Base-by-base conservation (phyloP, 768 basidiomycete genomes). In the Tephrocybe sp. region DNA sequence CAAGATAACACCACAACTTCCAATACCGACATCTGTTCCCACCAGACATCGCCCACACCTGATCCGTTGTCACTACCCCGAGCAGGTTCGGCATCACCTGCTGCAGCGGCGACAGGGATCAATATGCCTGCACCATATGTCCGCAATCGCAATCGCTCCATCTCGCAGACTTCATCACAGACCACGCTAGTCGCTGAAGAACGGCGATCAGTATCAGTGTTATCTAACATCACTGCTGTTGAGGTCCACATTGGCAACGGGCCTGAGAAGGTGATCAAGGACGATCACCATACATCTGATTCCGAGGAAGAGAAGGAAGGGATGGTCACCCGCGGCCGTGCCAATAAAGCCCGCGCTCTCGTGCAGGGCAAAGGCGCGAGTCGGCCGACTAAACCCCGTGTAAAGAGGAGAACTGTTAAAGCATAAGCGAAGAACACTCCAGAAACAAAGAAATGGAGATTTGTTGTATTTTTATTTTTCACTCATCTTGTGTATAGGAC, bases 241-340 rank as follows among this genome's bases (percentile, higher is more conserved):
- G 72, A 66, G 14, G 55, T 47, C 11, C 41, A 39, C 3, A 42
- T 32, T 37, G 48, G 23, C n/a, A 55, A 49, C 14, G 51, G 34
- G 15, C 4, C 34, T 14, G 34, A 49, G 20, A n/a, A 65, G 55
- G 57, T 55, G 54, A 54, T 58, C 56, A 50, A 66, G 58, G 54
- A 51, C 51, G 55, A 55, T 46, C 34, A 49, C 36, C 10, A 20
- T 36, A 21, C 15, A 17, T 46, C 50, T 38, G 57, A 59, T 34
- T 44, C 50, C 21, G 59, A 58, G 18, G 62, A 48, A n/a, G 53
- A 53, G 21, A 49, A 49, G 51, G 56, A 63, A 23, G 68, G 68
- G 4, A 71, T 72, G 66, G 61, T 70, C 20, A 75, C 73, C 53
- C 72, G 73, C 25, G 68, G 72, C 26, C 65, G 73, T 45, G 67